Evolutionary conservation across 257 asterid species (phyloP).

Genomic region (Henckelia pumila): DNA sequence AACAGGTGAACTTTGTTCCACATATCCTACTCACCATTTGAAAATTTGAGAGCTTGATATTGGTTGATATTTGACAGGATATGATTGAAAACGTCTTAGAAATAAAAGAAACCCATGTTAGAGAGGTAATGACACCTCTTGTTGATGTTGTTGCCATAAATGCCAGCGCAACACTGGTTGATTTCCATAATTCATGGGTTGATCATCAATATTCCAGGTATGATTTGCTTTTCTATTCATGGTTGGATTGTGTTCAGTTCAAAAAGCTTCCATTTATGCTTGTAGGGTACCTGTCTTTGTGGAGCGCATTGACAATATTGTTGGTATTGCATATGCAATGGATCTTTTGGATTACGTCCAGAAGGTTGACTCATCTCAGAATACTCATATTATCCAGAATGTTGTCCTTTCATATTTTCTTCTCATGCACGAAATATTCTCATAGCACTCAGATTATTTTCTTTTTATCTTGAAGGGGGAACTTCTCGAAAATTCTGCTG

Average conservation of each 20-base stretch:
- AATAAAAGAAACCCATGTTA: constrained; percentile 96
- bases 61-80: constrained; percentile 55
- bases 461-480: constrained; percentile 93
- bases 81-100: constrained; percentile 97
- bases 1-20: constrained; percentile 56
- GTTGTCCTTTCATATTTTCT: constrained; percentile 31
- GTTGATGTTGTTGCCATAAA: constrained; percentile 97
- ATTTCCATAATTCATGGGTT: constrained; percentile 92
- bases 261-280: constrained; percentile 23
- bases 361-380: constrained; percentile 57
- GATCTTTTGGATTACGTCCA: constrained; percentile 93
- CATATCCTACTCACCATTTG: neutral
- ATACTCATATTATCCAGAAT: constrained; percentile 16
- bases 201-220: constrained; percentile 97
- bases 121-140: constrained; percentile 99
- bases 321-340: constrained; percentile 98
- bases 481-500: constrained; percentile 75
- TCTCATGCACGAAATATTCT: constrained; percentile 36
- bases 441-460: constrained; percentile 50
- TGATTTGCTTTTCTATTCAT: constrained; percentile 22
- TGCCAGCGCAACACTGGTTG: constrained; percentile 83
- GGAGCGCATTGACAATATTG: constrained; percentile 95
- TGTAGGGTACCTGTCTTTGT: constrained; percentile 96
- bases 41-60: constrained; percentile 12
- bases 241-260: constrained; percentile 21